Evolutionary conservation across 257 asterid species (phyloP), one percentile per base, ranked within the genome.

Genomic region (Fraxinus excelsior): DNA sequence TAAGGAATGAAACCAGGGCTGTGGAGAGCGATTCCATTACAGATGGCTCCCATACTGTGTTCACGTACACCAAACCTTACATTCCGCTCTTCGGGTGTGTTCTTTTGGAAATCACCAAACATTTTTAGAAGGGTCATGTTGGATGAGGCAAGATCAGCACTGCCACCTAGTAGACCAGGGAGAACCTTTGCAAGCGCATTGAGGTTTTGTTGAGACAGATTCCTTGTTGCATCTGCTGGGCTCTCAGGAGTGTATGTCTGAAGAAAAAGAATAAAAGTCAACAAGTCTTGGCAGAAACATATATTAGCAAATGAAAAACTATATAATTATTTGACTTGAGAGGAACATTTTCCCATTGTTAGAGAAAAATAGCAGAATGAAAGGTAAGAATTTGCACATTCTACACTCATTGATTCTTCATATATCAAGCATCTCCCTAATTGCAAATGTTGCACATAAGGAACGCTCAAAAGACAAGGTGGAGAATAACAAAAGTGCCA

Each of bases 101-200:
- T 74, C 89, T 88, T 91, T 76, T 93, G 97, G 88, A 90, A 91
- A 88, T 91, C 91, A 4, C 97, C 98, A 35, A 77, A 93, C 80
- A 40, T 81, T 82, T 93, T 93, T 65, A 93, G 89, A 49, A 90
- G 93, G 74, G 97, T 89, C 98, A 90, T 91, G 76, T 91, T 91
- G 81, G 96, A 93, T 29, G 94, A 90, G 72, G 98, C 96, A 29
- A 93, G 96, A 84, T 93, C 97, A 19, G 98, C 98, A 76, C 96
- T 91, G 38, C 98, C 98, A 76, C 97, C 98, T 4, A 91, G 86
- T 38, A 93, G 84, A 78, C 97, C 98, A 12, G 97, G 95, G 53
- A 91, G 87, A 80, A 93, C 97, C 72, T 90, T 90, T 25, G 86
- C 97, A 78, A 93, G 90, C 40, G 94, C 93, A 37, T 91, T 91